Percentiles rank a stretch among this genome's conserved stretches.
These are phyloP conservation scores for Wickerhamiella pararugosa DNA, from an alignment of 1,139 yeast genomes.

Conservation along the genomic window DNA sequence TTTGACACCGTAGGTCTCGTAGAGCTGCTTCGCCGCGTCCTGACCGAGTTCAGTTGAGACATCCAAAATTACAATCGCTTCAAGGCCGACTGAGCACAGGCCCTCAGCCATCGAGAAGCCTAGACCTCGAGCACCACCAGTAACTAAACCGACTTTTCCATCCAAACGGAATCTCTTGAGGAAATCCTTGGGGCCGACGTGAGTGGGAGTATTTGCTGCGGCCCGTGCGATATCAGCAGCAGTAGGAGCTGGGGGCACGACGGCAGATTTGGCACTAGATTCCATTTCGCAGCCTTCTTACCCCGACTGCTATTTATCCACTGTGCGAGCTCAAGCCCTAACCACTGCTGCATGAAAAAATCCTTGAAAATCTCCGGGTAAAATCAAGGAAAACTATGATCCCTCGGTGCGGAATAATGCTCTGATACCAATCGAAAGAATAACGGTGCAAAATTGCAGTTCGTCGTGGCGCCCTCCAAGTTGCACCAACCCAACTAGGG, in stretches of 20 bases:
- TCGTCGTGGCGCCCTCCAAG: no score
- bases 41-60: slow-evolving; percentile 31
- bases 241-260: slow-evolving; percentile 28
- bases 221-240: slow-evolving; percentile 27
- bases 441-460: no score
- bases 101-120: slow-evolving; percentile 54
- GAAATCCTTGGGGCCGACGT: slow-evolving; percentile 27
- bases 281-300: slow-evolving; percentile 1
- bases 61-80: slow-evolving; percentile 41
- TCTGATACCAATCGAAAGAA: no score
- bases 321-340: no score
- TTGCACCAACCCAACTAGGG: no score
- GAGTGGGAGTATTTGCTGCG: slow-evolving; percentile 23
- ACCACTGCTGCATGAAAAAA: no score
- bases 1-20: slow-evolving; percentile 43
- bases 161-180: slow-evolving; percentile 40
- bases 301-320: no score
- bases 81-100: slow-evolving; percentile 51
- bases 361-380: no score
- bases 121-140: slow-evolving; percentile 61
- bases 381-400: no score
- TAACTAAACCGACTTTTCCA: slow-evolving; percentile 50
- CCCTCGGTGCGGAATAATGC: no score
- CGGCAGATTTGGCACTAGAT: slow-evolving; percentile 18
- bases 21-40: slow-evolving; percentile 39